Evolutionary conservation across 2,329 filamentous ascomycete species (phyloP).

Genomic region (Neurospora crassa): DNA sequence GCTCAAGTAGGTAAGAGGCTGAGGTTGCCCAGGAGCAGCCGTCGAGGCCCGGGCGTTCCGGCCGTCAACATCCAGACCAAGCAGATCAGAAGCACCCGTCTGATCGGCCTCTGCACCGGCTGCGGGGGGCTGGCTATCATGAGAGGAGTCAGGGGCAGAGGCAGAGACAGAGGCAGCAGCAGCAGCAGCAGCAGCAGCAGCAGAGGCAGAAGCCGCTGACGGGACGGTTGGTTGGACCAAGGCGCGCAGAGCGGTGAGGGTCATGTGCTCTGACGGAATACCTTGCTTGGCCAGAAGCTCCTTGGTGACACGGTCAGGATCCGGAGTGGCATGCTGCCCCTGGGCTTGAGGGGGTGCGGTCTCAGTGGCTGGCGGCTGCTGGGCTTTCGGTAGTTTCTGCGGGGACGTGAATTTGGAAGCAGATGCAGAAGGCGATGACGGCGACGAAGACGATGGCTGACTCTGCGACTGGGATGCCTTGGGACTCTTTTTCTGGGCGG

Average conservation of each 20-base stretch:
- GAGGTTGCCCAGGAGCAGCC: background rate
- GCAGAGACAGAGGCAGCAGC: background rate
- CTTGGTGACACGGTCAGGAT: constrained; percentile 33
- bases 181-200: background rate
- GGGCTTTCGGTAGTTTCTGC: background rate
- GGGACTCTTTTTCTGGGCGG: constrained; percentile 1
- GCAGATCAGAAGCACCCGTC: constrained; percentile 11
- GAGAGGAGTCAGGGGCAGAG: constrained; percentile 4
- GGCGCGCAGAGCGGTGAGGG: constrained; percentile 33
- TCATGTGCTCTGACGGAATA: constrained; percentile 35
- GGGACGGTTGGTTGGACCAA: constrained; percentile 34
- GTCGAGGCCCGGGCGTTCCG: constrained; percentile 8
- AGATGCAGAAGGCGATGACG: background rate
- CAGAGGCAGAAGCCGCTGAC: constrained; percentile 18
- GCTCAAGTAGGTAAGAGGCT: background rate
- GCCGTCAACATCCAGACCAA: constrained; percentile 14
- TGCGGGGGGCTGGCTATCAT: constrained; percentile 30
- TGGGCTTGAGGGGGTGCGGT: background rate
- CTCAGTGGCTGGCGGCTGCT: constrained; percentile 1
- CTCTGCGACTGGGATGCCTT: constrained; percentile 1
- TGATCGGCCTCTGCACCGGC: constrained; percentile 25
- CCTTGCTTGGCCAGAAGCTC: constrained; percentile 34
- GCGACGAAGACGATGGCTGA: background rate
- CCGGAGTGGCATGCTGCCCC: constrained; percentile 15
- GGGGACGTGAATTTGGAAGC: constrained; percentile 9